Evolutionary conservation across 495 filamentous ascomycete species (phyloP).

Genomic region (Xanthoparmelia taractica): DNA sequence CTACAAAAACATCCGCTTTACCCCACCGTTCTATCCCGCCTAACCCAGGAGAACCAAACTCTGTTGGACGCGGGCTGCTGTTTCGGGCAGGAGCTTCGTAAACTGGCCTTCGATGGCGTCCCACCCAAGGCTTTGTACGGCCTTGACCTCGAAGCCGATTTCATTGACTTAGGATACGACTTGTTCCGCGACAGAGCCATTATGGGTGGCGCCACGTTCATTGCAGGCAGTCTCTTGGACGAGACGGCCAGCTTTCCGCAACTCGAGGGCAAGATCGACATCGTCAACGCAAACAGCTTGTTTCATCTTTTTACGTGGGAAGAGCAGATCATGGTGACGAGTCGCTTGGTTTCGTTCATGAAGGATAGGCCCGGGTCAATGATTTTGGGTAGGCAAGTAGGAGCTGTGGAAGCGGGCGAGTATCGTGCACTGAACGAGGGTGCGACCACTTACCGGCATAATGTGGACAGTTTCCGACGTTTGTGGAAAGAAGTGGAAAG

Average conservation of each 20-base stretch:
- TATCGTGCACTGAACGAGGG: slow-evolving; percentile 24
- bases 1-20: slow-evolving; percentile 32
- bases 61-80: slow-evolving; percentile 44
- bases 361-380: slow-evolving; percentile 8
- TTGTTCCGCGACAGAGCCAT: slow-evolving; percentile 42
- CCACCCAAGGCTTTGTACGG: slow-evolving; percentile 38
- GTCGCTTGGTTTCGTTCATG: slow-evolving; percentile 37
- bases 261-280: slow-evolving; percentile 42
- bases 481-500: slow-evolving; percentile 39
- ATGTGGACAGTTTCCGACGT: slow-evolving; percentile 32
- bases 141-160: slow-evolving; percentile 32
- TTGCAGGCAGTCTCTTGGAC: slow-evolving; percentile 38
- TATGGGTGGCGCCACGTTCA: slow-evolving; percentile 16
- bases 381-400: slow-evolving; percentile 16
- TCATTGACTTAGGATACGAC: slow-evolving; percentile 45
- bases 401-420: slow-evolving; percentile 8
- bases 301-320: slow-evolving; percentile 54
- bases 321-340: slow-evolving; percentile 42
- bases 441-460: slow-evolving; percentile 31
- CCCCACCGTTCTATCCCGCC: slow-evolving; percentile 34
- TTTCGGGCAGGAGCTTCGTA: slow-evolving; percentile 42
- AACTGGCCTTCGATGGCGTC: slow-evolving; percentile 39
- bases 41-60: slow-evolving; percentile 29
- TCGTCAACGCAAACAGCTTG: slow-evolving; percentile 48
- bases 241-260: slow-evolving; percentile 32